phyloP scores from a whole-genome alignment of 768 basidiomycete species.

The Mycena metata region DNA sequence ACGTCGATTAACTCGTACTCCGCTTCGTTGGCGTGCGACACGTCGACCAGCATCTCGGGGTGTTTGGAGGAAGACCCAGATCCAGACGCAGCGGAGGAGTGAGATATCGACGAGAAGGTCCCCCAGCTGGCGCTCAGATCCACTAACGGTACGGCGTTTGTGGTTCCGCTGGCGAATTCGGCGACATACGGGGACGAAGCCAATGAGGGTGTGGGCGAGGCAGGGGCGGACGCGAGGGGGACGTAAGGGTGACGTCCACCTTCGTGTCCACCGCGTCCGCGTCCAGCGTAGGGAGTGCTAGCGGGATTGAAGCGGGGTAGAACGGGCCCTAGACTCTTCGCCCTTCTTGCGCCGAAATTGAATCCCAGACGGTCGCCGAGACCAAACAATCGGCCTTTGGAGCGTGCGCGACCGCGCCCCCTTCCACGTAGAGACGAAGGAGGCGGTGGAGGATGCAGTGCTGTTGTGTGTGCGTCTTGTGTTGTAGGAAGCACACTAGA shows the following conservation, averaged over 20 bases:
- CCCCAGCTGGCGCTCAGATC: constrained; percentile 14
- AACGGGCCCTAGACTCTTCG: constrained; percentile 19
- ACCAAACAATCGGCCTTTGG: background rate
- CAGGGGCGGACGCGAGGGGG: background rate
- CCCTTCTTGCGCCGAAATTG: background rate
- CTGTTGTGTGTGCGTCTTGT: background rate
- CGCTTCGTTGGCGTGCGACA: background rate
- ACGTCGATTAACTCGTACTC: constrained; percentile 23
- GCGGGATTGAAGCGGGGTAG: constrained; percentile 14
- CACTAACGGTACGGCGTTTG: constrained; percentile 18
- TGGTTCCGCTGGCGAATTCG: background rate
- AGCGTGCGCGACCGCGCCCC: constrained; percentile 6
- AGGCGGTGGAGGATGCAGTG: background rate
- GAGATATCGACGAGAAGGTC: constrained; percentile 3
- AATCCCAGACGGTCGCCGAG: background rate
- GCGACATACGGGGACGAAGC: background rate
- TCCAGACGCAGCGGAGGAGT: background rate
- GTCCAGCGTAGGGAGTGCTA: background rate
- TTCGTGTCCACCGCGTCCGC: background rate
- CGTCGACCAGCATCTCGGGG: constrained; percentile 12
- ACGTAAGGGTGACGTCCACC: no score
- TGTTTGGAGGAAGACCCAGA: background rate
- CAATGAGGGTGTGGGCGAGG: background rate
- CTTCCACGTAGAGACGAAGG: background rate
- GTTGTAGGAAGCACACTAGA: background rate